Evolutionary conservation across 441 rosid species (phyloP).

Genomic region (Populus hybrid): DNA sequence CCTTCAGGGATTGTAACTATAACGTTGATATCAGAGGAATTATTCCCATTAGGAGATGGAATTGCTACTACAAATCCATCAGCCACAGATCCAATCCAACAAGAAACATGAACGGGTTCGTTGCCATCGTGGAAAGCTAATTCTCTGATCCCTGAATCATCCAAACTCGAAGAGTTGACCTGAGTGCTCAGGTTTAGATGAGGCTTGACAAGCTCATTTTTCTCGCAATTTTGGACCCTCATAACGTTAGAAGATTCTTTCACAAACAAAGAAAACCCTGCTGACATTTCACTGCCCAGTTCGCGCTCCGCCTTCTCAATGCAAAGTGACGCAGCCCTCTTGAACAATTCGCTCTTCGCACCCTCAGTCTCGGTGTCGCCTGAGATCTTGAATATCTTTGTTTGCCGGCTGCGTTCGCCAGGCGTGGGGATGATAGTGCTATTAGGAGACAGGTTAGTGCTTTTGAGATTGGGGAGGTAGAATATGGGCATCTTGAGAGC

Average conservation of each 20-base stretch:
- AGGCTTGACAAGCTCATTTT: slow-evolving; percentile 18
- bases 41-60: slow-evolving; percentile 17
- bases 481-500: slow-evolving; percentile 40
- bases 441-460: background rate
- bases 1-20: slow-evolving; percentile 36
- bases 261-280: slow-evolving; percentile 35
- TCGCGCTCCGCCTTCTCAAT: slow-evolving; percentile 31
- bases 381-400: background rate
- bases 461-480: slow-evolving; percentile 44
- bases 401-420: slow-evolving; percentile 16
- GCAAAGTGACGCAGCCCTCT: slow-evolving; percentile 26
- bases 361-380: background rate
- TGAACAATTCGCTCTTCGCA: slow-evolving; percentile 10
- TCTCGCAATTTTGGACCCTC: slow-evolving; percentile 34
- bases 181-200: background rate
- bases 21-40: slow-evolving; percentile 14
- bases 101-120: slow-evolving; percentile 32
- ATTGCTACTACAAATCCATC: slow-evolving; percentile 44
- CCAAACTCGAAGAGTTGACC: slow-evolving; percentile 25
- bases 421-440: slow-evolving; percentile 27
- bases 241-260: slow-evolving; percentile 33
- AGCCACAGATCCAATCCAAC: slow-evolving; percentile 45
- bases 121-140: slow-evolving; percentile 38
- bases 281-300: slow-evolving; percentile 15
- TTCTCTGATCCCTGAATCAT: slow-evolving; percentile 33